phyloP scores from a whole-genome alignment of 208 protist genomes.

The Acanthamoeba sp. region DNA sequence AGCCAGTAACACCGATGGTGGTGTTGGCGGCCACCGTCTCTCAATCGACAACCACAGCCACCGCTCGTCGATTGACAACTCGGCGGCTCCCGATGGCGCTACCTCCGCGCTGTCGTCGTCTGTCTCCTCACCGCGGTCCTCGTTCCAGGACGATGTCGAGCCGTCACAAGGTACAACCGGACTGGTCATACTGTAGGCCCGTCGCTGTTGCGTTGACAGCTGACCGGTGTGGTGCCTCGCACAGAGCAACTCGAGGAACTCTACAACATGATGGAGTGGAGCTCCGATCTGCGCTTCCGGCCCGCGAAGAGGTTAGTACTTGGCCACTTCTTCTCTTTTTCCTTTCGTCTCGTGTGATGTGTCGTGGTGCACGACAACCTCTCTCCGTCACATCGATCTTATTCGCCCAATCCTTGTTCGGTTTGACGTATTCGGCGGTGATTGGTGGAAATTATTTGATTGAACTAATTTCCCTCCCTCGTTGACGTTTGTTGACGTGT shows the following conservation, averaged over 20 bases:
- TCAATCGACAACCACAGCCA: not conserved
- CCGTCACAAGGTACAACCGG: not conserved
- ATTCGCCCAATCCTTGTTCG: too few relatives aligned
- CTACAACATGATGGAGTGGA: constrained; percentile 9
- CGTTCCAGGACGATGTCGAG: constrained; percentile 20
- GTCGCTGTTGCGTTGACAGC: too few relatives aligned
- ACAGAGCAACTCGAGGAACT: constrained; percentile 16
- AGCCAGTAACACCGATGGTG: too few relatives aligned
- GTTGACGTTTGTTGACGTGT: not conserved
- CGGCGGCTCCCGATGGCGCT: not conserved
- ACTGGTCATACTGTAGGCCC: not conserved
- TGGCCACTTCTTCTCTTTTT: not conserved
- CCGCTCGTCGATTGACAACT: not conserved
- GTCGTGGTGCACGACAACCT: too few relatives aligned
- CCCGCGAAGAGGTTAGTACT: not conserved
- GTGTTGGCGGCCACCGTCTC: too few relatives aligned
- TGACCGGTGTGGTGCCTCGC: not conserved
- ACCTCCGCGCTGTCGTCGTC: not conserved
- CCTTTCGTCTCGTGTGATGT: not conserved
- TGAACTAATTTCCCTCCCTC: not conserved
- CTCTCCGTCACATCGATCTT: not conserved
- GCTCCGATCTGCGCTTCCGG: constrained; percentile 3
- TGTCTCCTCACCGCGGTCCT: constrained; percentile 23
- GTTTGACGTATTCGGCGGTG: not conserved
- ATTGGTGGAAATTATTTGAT: not conserved